A percentile compares a stretch with the other conserved stretches of the same genome.
phyloP scores from a whole-genome alignment of 805 yeast genomes.

The Debaryomyces castellii region DNA sequence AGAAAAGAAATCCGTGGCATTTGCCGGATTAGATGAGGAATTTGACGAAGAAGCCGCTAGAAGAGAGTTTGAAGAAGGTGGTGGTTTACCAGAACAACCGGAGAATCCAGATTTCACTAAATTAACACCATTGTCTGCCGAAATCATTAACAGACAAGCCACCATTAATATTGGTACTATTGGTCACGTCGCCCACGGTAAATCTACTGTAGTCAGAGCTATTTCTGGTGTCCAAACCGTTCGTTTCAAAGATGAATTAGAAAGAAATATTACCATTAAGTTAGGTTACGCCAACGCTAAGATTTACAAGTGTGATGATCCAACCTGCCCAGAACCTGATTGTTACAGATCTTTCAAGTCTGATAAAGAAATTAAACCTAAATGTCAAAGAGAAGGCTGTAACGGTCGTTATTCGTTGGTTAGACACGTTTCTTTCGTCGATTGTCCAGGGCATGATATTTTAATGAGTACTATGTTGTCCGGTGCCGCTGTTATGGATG shows the following conservation, averaged over 20 bases:
- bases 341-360: slow-evolving; percentile 93
- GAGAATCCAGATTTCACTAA: slow-evolving; percentile 77
- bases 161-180: slow-evolving; percentile 97
- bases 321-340: slow-evolving; percentile 87
- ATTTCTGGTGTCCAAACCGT: slow-evolving; percentile 99
- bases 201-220: slow-evolving; percentile 90
- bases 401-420: slow-evolving; percentile 84
- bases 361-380: slow-evolving; percentile 92
- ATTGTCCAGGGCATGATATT: slow-evolving; percentile 99
- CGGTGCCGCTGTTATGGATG: slow-evolving; percentile 99
- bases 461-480: slow-evolving; percentile 99
- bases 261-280: slow-evolving; percentile 97
- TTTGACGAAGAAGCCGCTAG: slow-evolving; percentile 73
- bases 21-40: slow-evolving; percentile 68
- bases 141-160: slow-evolving; percentile 97
- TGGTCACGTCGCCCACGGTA: slow-evolving; percentile 96
- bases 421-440: slow-evolving; percentile 97
- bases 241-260: slow-evolving; percentile 97
- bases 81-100: slow-evolving; percentile 97
- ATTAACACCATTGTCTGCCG: slow-evolving; percentile 88
- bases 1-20: slow-evolving; percentile 74
- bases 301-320: slow-evolving; percentile 88
- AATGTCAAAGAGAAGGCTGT: slow-evolving; percentile 86
- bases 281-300: slow-evolving; percentile 99
- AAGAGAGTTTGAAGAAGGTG: slow-evolving; percentile 94